Base-by-base conservation (phyloP, 225 moss, liverwort and hornwort genomes). In the Climacium dendroides region DNA sequence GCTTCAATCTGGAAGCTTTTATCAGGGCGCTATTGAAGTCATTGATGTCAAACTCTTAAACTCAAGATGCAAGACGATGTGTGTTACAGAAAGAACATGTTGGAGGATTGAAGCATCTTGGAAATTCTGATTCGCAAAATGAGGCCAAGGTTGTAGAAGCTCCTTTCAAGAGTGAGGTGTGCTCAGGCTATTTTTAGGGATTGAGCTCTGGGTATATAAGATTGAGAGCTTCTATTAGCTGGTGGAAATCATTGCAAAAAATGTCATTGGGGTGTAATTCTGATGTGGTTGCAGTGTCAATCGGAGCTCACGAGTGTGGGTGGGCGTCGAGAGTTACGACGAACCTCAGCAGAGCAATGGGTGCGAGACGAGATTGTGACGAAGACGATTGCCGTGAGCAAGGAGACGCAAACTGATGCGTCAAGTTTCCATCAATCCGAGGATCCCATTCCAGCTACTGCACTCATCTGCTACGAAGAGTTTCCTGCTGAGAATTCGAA, bases 361-460 rank as follows among this genome's bases (percentile, higher is more conserved):
- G 78, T 79, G 60, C 65, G 52, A 61, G 52, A 39, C 10, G 85
- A 85, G 64, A 52, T 64, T 47, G 64, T 53, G 54, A 39, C 85
- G 41, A 63, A n/a, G 37, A 30, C 48, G 79, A 45, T 54, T 15
- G 47, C 62, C 53, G 53, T 83, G 80, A 82, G 88, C 67, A 85
- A 85, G 47, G 74, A 85, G 55, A 88, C 91, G 14, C 93, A 93
- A 83, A 90, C 90, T 10, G 91, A 91, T 53, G 39, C 57, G 10
- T 65, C 54, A 22, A 69, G 64, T 74, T 79, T 89, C n/a, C 41
- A 72, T 71, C 23, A 71, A 19, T 26, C 70, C 58, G 58, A 70
- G 71, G 72, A 67, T 28, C 80, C 43, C 45, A 86, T 61, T 80
- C 58, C 29, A 22, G 79, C 86, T 43, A 87, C 74, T 34, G 85